Evolutionary conservation across 768 basidiomycete species (phyloP).

Genomic region (Amanita subjunquillea): DNA sequence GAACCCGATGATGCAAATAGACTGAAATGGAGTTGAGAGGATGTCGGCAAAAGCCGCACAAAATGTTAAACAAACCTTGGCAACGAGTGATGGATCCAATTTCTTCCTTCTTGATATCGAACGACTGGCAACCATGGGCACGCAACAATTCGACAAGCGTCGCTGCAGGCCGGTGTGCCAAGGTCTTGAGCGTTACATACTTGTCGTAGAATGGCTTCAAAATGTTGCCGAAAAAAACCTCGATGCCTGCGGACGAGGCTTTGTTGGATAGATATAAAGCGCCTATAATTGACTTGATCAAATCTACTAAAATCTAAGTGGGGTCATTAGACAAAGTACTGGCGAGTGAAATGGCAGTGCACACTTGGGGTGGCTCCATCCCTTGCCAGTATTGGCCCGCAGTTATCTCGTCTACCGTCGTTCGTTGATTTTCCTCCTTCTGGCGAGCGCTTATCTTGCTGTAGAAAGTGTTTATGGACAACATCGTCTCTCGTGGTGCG

Average conservation of each 20-base stretch:
- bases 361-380: constrained; percentile 68
- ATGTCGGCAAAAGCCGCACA: background rate
- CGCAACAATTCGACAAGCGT: constrained; percentile 66
- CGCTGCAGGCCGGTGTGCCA: constrained; percentile 72
- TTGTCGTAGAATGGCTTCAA: constrained; percentile 73
- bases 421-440: constrained; percentile 34
- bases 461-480: constrained; percentile 43
- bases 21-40: constrained; percentile 29
- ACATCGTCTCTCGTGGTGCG: constrained; percentile 41
- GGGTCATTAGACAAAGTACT: background rate
- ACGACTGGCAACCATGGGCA: constrained; percentile 58
- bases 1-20: constrained; percentile 51
- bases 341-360: constrained; percentile 1
- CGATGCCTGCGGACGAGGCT: constrained; percentile 50
- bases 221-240: constrained; percentile 55
- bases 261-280: constrained; percentile 72
- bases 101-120: constrained; percentile 48
- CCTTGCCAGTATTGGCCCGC: constrained; percentile 75
- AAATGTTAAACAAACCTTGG: constrained; percentile 31
- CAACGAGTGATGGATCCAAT: constrained; percentile 29
- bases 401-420: constrained; percentile 35
- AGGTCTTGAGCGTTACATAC: constrained; percentile 61
- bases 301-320: constrained; percentile 60
- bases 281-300: constrained; percentile 73
- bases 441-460: constrained; percentile 34